Evolutionary conservation across 352 stramenopile genomes (phyloP).

Genomic region (Phytophthora lateralis): DNA sequence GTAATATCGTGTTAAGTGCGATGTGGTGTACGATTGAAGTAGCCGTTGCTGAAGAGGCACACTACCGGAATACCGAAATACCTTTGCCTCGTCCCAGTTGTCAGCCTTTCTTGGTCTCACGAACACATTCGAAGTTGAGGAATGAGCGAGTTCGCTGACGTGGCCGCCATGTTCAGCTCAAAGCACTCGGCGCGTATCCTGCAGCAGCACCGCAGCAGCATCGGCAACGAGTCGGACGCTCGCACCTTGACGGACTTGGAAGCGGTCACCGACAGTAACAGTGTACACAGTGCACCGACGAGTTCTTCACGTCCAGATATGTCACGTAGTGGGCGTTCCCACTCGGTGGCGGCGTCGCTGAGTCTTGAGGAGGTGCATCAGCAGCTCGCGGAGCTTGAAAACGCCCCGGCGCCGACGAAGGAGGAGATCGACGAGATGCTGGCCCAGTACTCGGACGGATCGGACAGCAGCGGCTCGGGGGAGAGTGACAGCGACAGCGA

Average conservation of each 20-base stretch:
- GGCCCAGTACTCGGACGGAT: constrained; percentile 51
- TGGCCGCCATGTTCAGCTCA: constrained; percentile 49
- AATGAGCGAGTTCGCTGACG: constrained; percentile 37
- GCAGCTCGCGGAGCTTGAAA: constrained; percentile 55
- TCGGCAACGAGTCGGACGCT: constrained; percentile 24
- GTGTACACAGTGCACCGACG: constrained; percentile 18
- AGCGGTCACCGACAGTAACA: constrained; percentile 18
- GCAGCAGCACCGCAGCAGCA: constrained; percentile 34
- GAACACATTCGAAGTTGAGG: neutral
- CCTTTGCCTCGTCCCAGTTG: constrained; percentile 17
- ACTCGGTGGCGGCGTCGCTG: constrained; percentile 20
- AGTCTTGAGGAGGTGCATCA: constrained; percentile 57
- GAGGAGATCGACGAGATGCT: constrained; percentile 69
- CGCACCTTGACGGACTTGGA: constrained; percentile 27
- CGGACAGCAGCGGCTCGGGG: constrained; percentile 9
- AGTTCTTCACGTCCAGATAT: constrained; percentile 10
- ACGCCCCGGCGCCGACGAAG: constrained; percentile 44
- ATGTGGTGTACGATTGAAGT: constrained; percentile 7
- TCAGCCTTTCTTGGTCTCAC: constrained; percentile 1
- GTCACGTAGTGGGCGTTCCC: constrained; percentile 5
- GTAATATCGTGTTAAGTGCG: neutral
- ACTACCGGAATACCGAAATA: neutral
- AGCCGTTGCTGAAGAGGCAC: constrained; percentile 12
- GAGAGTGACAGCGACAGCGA: constrained; percentile 7
- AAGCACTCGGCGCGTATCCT: constrained; percentile 41